phyloP scores from a whole-genome alignment of 1,284 basidiomycete genomes.

The Fomitopsis betulina region DNA sequence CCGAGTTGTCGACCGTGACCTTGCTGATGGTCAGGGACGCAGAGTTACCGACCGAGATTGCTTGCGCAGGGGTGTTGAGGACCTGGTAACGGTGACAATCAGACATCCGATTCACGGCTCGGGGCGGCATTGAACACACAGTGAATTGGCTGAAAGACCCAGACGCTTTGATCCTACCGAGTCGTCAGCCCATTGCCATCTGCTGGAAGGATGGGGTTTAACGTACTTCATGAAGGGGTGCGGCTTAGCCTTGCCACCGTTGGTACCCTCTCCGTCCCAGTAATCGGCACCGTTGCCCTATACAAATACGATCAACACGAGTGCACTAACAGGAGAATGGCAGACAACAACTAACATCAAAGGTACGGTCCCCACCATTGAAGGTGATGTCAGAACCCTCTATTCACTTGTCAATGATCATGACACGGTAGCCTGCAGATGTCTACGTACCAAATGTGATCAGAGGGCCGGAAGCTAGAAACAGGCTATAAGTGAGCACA shows the following conservation, averaged over 20 bases:
- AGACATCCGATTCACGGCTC: not conserved
- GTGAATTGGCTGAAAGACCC: conserved; percentile 34
- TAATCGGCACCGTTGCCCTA: not conserved
- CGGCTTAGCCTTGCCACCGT: conserved; percentile 34
- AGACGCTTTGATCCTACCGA: conserved; percentile 46
- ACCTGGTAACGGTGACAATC: not conserved
- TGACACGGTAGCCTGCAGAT: conserved; percentile 1
- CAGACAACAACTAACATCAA: conserved; percentile 35
- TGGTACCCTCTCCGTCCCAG: conserved; percentile 35
- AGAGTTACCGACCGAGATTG: conserved; percentile 1
- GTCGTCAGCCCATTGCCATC: not conserved
- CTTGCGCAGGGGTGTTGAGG: not conserved
- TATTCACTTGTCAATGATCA: not conserved
- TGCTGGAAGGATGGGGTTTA: not conserved
- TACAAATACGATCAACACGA: not conserved
- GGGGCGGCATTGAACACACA: not conserved
- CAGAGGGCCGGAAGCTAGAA: not conserved
- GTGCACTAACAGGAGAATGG: conserved; percentile 18
- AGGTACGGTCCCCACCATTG: conserved; percentile 37
- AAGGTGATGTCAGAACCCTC: conserved; percentile 17
- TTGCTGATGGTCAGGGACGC: not conserved
- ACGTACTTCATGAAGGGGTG: conserved; percentile 34
- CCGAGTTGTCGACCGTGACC: conserved; percentile 1
- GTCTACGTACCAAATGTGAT: not conserved
- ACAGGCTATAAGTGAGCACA: not conserved